Conservation (phyloP, 2,329 filamentous ascomycete genomes). For the Beauveria pseudobassiana region DNA sequence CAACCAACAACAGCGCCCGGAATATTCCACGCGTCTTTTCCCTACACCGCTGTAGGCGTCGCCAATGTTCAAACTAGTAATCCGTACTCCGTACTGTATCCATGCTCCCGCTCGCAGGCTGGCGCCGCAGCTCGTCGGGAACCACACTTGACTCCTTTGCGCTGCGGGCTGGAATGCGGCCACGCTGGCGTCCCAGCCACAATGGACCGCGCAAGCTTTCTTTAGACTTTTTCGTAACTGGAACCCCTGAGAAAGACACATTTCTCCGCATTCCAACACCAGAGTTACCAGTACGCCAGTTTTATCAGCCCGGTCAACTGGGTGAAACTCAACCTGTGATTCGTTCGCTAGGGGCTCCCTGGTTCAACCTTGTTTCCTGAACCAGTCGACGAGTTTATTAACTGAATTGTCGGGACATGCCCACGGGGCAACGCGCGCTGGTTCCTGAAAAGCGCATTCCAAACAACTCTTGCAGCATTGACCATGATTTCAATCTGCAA, state of each 20-base stretch:
- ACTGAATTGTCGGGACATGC: not conserved
- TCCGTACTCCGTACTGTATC: too few species aligned
- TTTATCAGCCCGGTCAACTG: too few species aligned
- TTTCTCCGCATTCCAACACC: not conserved
- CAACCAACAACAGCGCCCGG: too few species aligned
- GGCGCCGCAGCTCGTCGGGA: too few species aligned
- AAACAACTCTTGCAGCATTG: not conserved
- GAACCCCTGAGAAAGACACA: not conserved
- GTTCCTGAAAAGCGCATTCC: slow-evolving; percentile 4
- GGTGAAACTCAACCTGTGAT: too few species aligned
- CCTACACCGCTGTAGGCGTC: too few species aligned
- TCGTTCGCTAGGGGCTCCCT: not conserved
- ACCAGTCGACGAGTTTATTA: not conserved
- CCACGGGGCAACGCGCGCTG: not conserved
- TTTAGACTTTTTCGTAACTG: not conserved
- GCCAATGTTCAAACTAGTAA: too few species aligned
- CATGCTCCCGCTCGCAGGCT: too few species aligned
- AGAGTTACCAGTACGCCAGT: too few species aligned
- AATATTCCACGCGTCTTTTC: too few species aligned
- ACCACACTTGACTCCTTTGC: too few species aligned
- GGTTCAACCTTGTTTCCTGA: not conserved
- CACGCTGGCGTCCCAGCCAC: not conserved
- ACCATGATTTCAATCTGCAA: not conserved
- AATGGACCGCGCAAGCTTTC: not conserved
- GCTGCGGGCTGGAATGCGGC: not conserved